Evolutionary conservation across 2,329 filamentous ascomycete genomes (phyloP), one percentile per base, ranked within the genome.

Genomic region (Ophiosphaerella korrae): DNA sequence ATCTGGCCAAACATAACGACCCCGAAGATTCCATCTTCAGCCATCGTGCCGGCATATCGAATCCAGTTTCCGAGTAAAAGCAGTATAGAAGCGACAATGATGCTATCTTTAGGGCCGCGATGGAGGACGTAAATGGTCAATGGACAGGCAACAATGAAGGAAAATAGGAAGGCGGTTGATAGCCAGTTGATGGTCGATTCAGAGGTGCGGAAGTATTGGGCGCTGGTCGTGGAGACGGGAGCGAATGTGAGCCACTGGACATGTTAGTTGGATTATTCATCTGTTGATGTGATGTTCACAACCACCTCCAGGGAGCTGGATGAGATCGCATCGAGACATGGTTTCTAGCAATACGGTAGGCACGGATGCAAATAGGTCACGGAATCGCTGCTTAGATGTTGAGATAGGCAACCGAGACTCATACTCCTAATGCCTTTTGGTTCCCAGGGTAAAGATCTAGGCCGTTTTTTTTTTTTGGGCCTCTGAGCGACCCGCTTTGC

Each of bases 1-100:
- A 97, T 88, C 77, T 97, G 93, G 4, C 93, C 93, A 62, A 95
- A 87, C 88, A 97, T 90, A 55, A 91, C 87, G 38, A 89, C 81
- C 36, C 86, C 86, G 67, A 89, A 95, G 60, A 79, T 81, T 42
- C 88, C 89, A 21, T 84, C 76, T 62, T 73, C 75, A 37, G 76
- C 78, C 52, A 65, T 79, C 53, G 78, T 86, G 48, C 90, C 90
- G 2, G 83, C 90, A 77, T 90, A 96, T 45, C 92, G 88, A 60
- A 97, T 82, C 92, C 94, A 97, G 75, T 96, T 97, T 1, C 94
- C 94, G 1, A 87, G 63, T 5, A 97, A 81, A 16, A 93, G 80
- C 32, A 97, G 82, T 0, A 84, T 76, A 12, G 90, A 88, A 1
- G 92, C 82, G 21, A 80, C 80, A 52, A 95, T 79, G 67, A 97